Conservation (phyloP, 2,329 filamentous ascomycete genomes). For the Bipolaris gigantea region DNA sequence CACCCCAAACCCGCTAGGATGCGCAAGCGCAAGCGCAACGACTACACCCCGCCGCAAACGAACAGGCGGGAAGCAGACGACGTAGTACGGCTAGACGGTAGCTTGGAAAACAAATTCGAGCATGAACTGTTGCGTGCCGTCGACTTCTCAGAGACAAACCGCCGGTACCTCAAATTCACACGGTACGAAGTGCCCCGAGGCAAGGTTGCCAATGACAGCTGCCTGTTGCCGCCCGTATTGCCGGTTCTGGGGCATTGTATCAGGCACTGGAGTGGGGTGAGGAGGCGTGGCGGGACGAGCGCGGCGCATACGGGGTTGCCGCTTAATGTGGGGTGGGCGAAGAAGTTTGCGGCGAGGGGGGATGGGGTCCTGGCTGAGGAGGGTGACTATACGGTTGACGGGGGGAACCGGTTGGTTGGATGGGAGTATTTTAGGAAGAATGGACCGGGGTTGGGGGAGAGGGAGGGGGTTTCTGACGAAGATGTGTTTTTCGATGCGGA, state of each 20-base stretch:
- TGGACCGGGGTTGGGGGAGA: neutral
- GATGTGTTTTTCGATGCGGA: too few relatives aligned
- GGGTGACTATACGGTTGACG: neutral
- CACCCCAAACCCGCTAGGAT: neutral
- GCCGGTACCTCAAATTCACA: slow-evolving; percentile 1
- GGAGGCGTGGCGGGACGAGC: slow-evolving; percentile 5
- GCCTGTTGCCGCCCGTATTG: slow-evolving; percentile 14
- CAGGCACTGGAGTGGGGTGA: slow-evolving; percentile 19
- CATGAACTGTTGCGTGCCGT: neutral
- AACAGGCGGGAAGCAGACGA: neutral
- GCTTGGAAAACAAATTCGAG: neutral
- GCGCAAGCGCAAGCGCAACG: neutral
- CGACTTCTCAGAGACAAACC: neutral
- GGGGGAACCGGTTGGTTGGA: neutral
- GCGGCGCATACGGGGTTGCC: slow-evolving; percentile 17
- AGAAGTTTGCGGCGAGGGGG: slow-evolving; percentile 7
- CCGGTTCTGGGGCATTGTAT: slow-evolving; percentile 19
- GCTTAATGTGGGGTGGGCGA: slow-evolving; percentile 14
- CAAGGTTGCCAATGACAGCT: slow-evolving; percentile 1
- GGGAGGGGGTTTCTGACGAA: too few relatives aligned
- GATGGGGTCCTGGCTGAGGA: neutral
- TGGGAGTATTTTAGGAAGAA: neutral
- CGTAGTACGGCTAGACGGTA: neutral
- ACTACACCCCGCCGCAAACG: neutral
- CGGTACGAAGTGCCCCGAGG: neutral